A percentile compares a stretch with the other conserved stretches of the same genome.
phyloP scores from a whole-genome alignment of 768 basidiomycete genomes.

The Rossbeevera mucosa region DNA sequence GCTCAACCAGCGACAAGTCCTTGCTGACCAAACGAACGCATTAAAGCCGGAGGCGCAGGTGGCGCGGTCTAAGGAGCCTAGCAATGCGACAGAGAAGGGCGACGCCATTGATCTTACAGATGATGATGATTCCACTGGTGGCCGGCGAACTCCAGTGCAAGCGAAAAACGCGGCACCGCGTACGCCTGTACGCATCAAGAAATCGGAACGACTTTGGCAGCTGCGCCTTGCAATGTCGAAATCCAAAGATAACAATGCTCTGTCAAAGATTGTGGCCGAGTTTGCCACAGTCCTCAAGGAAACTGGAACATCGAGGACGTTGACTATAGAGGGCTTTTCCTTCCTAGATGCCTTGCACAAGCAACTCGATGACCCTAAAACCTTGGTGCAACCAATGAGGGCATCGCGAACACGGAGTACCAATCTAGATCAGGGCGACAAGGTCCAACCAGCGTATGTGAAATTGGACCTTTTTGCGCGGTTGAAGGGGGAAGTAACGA shows the following conservation, averaged over 20 bases:
- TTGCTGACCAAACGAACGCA: slow-evolving; percentile 50
- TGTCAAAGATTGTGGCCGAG: slow-evolving; percentile 52
- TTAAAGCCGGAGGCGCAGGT: slow-evolving; percentile 27
- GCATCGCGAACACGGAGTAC: slow-evolving; percentile 38
- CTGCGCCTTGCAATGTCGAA: slow-evolving; percentile 40
- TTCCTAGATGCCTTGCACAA: slow-evolving; percentile 69
- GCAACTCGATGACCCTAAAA: slow-evolving; percentile 65
- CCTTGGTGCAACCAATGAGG: slow-evolving; percentile 52
- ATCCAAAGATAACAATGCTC: slow-evolving; percentile 51
- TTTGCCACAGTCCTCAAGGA: slow-evolving; percentile 58
- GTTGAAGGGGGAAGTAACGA: slow-evolving; percentile 50
- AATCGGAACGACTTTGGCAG: slow-evolving; percentile 47
- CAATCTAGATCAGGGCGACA: slow-evolving; percentile 36
- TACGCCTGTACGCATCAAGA: slow-evolving; percentile 31
- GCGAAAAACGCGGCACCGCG: slow-evolving; percentile 24
- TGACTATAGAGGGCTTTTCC: slow-evolving; percentile 66
- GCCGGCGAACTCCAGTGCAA: slow-evolving; percentile 22
- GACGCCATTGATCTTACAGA: slow-evolving; percentile 47
- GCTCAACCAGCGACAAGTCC: slow-evolving; percentile 45
- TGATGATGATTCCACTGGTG: slow-evolving; percentile 31
- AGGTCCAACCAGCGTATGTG: slow-evolving; percentile 44
- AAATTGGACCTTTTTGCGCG: slow-evolving; percentile 59
- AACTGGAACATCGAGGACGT: slow-evolving; percentile 57
- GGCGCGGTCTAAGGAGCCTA: slow-evolving; percentile 32
- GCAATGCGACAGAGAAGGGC: slow-evolving; percentile 11